Conservation (phyloP, 176 grass and related monocot genomes). For the Rhipidocladum racemiflorum region DNA sequence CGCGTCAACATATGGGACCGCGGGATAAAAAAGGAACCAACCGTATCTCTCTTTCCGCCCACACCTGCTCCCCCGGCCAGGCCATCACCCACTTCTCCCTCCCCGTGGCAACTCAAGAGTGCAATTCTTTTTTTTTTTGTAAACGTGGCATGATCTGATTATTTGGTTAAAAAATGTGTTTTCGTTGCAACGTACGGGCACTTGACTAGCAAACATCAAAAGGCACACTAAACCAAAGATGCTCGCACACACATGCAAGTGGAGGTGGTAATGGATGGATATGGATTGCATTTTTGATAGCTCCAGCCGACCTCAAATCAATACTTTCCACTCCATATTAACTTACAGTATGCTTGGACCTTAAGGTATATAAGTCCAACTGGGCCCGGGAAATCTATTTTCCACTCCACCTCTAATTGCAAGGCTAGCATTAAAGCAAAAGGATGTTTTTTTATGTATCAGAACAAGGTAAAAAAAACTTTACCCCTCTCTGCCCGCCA, state of each 20-base stretch:
- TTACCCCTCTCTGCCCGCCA: conserved; percentile 97
- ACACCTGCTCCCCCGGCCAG: too few relatives aligned
- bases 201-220: background rate
- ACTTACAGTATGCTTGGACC: too few relatives aligned
- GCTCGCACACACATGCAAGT: background rate
- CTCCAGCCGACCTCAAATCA: background rate
- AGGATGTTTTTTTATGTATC: background rate
- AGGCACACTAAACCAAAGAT: background rate
- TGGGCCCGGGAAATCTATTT: background rate
- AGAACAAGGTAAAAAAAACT: conserved; percentile 22
- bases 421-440: background rate
- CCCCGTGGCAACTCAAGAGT: too few relatives aligned
- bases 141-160: too few relatives aligned
- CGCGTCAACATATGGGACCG: too few relatives aligned
- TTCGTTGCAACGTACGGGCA: too few relatives aligned
- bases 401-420: background rate
- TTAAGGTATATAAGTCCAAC: background rate
- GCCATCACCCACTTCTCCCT: too few relatives aligned
- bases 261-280: background rate
- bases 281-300: background rate
- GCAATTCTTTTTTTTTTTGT: too few relatives aligned
- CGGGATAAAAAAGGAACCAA: too few relatives aligned
- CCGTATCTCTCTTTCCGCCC: too few relatives aligned
- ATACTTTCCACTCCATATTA: too few relatives aligned
- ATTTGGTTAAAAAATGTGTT: too few relatives aligned